Percentiles rank a stretch among this genome's conserved stretches.
Conservation (phyloP, 805 yeast genomes). For the Candida cerambycidarum region DNA sequence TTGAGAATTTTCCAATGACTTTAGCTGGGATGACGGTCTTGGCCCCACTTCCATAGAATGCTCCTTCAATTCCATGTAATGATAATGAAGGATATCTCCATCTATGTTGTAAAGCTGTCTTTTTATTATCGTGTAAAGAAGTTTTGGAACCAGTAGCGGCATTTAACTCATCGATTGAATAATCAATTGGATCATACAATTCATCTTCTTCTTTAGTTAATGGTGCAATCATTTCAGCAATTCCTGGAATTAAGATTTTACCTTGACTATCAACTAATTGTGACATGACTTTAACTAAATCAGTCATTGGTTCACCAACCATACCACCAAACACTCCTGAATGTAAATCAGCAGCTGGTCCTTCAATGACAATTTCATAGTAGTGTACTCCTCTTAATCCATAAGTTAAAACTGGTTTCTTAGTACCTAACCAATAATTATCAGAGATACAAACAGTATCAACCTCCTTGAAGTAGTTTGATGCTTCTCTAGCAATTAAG, state of each 20-base stretch:
- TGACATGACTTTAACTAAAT: slow-evolving; percentile 74
- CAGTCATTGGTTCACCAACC: slow-evolving; percentile 96
- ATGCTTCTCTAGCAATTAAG: slow-evolving; percentile 77
- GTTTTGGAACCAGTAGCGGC: slow-evolving; percentile 88
- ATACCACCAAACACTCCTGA: slow-evolving; percentile 98
- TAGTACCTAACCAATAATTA: slow-evolving; percentile 98
- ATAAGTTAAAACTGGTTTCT: slow-evolving; percentile 94
- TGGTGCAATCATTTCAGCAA: slow-evolving; percentile 93
- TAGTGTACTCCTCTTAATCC: slow-evolving; percentile 97
- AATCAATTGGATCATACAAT: slow-evolving; percentile 84
- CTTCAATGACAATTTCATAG: slow-evolving; percentile 77
- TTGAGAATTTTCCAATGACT: slow-evolving; percentile 91
- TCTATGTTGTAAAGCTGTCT: slow-evolving; percentile 91
- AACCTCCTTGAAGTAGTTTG: slow-evolving; percentile 77
- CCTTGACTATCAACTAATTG: slow-evolving; percentile 81
- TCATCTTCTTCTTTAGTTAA: slow-evolving; percentile 76
- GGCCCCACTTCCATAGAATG: slow-evolving; percentile 92
- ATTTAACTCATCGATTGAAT: slow-evolving; percentile 78
- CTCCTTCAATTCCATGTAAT: slow-evolving; percentile 97
- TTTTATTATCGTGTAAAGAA: slow-evolving; percentile 70
- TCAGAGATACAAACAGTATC: slow-evolving; percentile 96
- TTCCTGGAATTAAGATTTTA: slow-evolving; percentile 81
- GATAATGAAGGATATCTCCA: slow-evolving; percentile 99
- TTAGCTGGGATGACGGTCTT: slow-evolving; percentile 97
- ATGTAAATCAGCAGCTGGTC: slow-evolving; percentile 97